These are phyloP conservation scores for Vigna reflexopilosa DNA, from an alignment of 306 rosid species.

Conservation along the genomic window DNA sequence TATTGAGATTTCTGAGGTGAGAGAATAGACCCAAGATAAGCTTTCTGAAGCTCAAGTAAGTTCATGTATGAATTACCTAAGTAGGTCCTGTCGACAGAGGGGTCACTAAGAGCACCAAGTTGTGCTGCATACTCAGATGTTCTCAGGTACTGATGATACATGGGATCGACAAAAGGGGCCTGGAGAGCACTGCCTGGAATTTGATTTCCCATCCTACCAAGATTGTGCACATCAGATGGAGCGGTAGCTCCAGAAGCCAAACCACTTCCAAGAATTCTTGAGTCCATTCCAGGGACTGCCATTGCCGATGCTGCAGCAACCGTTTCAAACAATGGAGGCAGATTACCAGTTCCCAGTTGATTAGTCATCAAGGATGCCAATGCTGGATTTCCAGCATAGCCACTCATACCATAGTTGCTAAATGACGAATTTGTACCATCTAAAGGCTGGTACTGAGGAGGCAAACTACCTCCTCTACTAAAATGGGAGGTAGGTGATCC, in stretches of 20 bases:
- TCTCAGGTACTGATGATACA: constrained; percentile 84
- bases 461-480: constrained; percentile 65
- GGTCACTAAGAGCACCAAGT: constrained; percentile 77
- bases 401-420: constrained; percentile 70
- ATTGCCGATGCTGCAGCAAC: constrained; percentile 79
- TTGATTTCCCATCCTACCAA: constrained; percentile 76
- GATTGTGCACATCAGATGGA: constrained; percentile 70
- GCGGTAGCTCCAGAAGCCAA: constrained; percentile 68
- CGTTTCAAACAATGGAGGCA: constrained; percentile 78
- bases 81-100: constrained; percentile 73
- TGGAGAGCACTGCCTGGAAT: constrained; percentile 74
- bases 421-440: constrained; percentile 72
- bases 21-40: constrained; percentile 71
- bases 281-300: constrained; percentile 78
- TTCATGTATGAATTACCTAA: constrained; percentile 78
- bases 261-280: constrained; percentile 75
- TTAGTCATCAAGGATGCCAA: constrained; percentile 79
- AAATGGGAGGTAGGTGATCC: constrained; percentile 69
- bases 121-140: constrained; percentile 88
- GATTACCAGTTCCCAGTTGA: constrained; percentile 78
- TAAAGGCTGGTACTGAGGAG: constrained; percentile 70
- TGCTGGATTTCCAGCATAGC: constrained; percentile 78
- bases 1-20: constrained; percentile 92
- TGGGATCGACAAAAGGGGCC: constrained; percentile 83
- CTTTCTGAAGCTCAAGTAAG: constrained; percentile 86